phyloP scores from a whole-genome alignment of 164 flowering plant genomes.

The Dillenia turbinata region DNA sequence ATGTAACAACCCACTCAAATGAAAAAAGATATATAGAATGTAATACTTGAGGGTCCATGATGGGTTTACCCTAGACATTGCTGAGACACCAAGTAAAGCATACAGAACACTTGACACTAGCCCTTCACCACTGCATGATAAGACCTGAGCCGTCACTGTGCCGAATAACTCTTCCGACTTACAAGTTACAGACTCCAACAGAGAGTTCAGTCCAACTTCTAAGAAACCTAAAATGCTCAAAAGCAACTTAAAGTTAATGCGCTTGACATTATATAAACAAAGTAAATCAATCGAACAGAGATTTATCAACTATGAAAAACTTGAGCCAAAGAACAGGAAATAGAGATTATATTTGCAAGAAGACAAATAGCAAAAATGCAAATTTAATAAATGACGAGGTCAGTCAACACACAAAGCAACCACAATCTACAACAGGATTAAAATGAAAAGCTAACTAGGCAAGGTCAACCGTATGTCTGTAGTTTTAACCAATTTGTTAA shows the following conservation, averaged over 20 bases:
- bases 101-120: constrained; percentile 82
- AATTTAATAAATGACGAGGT: too few relatives aligned
- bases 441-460: too few relatives aligned
- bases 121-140: constrained; percentile 83
- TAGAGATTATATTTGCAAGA: too few relatives aligned
- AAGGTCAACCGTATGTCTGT: too few relatives aligned
- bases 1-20: too few relatives aligned
- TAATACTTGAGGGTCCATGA: too few relatives aligned
- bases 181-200: constrained; percentile 47
- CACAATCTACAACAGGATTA: too few relatives aligned
- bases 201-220: constrained; percentile 55
- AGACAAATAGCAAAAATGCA: neutral
- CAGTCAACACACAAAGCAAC: too few relatives aligned
- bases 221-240: constrained; percentile 58
- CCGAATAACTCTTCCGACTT: constrained; percentile 54
- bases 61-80: constrained; percentile 89
- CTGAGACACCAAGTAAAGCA: constrained; percentile 96
- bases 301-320: too few relatives aligned
- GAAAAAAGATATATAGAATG: too few relatives aligned
- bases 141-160: constrained; percentile 61
- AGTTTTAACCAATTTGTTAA: too few relatives aligned
- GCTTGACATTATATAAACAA: neutral
- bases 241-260: neutral
- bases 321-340: neutral
- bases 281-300: too few relatives aligned